Evolutionary conservation across 1,139 yeast genomes (phyloP).

Genomic region (Oligophagozyma castellii): DNA sequence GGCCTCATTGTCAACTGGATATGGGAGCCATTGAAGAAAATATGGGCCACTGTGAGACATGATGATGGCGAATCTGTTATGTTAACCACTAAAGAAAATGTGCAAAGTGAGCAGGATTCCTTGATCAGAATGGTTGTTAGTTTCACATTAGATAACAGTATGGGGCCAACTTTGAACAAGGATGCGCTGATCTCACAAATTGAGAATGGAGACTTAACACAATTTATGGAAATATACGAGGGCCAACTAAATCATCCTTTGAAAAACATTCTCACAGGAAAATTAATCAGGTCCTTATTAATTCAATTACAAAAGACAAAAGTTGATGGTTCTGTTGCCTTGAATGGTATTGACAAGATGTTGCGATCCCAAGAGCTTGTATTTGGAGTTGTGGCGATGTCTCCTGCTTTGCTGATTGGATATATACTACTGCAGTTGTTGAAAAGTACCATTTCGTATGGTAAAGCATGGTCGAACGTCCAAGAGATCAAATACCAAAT

Average conservation of each 20-base stretch:
- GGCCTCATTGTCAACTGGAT: conserved; percentile 80
- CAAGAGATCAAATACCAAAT: conserved; percentile 23
- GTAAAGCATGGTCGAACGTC: conserved; percentile 16
- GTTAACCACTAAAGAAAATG: conserved; percentile 65
- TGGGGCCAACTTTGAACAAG: conserved; percentile 10
- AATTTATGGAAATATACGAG: conserved; percentile 72
- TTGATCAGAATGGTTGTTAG: conserved; percentile 80
- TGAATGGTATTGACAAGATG: conserved; percentile 80
- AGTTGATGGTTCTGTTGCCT: conserved; percentile 86
- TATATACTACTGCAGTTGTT: conserved; percentile 8
- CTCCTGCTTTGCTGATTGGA: conserved; percentile 57
- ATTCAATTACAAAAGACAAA: conserved; percentile 91
- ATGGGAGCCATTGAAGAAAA: conserved; percentile 58
- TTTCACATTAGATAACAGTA: conserved; percentile 37
- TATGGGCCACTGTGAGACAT: conserved; percentile 67
- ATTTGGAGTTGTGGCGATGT: conserved; percentile 78
- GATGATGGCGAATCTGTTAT: conserved; percentile 60
- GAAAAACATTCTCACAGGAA: conserved; percentile 49
- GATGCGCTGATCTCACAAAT: conserved; percentile 28
- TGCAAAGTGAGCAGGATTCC: conserved; percentile 65
- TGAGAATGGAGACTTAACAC: conserved; percentile 60
- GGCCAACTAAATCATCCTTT: conserved; percentile 59
- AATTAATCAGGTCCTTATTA: conserved; percentile 58
- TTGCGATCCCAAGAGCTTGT: conserved; percentile 85
- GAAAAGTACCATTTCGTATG: conserved; percentile 12